Evolutionary conservation across 1,284 basidiomycete genomes (phyloP).

Genomic region (Sporisorium reilianum): DNA sequence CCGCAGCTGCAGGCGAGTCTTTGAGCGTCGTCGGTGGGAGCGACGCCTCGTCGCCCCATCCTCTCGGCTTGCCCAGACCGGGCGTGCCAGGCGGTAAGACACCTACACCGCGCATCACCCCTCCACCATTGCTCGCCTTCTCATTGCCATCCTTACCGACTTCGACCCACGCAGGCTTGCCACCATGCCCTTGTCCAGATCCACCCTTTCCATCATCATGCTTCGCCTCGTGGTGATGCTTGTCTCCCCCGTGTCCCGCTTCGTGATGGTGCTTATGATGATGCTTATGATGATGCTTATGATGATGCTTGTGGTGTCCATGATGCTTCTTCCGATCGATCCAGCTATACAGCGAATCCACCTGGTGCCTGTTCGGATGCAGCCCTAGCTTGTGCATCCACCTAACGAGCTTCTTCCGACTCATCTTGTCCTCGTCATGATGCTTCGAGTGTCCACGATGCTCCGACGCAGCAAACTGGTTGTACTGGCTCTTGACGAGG

Average conservation of each 20-base stretch:
- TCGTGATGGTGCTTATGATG: neutral
- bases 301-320: neutral
- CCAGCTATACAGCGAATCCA: conserved; percentile 2
- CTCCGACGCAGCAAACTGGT: conserved; percentile 21
- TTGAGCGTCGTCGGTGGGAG: neutral
- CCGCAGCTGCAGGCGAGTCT: conserved; percentile 11
- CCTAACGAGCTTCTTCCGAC: neutral
- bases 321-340: neutral
- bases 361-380: conserved; percentile 11
- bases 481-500: conserved; percentile 14
- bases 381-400: conserved; percentile 24
- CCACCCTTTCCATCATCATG: neutral
- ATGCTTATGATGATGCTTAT: neutral
- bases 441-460: neutral
- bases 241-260: neutral
- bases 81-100: conserved; percentile 16
- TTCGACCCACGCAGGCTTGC: conserved; percentile 6
- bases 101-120: neutral
- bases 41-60: conserved; percentile 8
- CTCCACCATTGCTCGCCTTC: neutral
- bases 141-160: neutral
- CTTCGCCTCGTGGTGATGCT: too few species aligned
- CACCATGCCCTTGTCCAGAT: neutral
- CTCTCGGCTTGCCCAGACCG: neutral
- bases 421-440: neutral